A percentile compares a stretch with the other conserved stretches of the same genome.
Evolutionary conservation across 176 grass and related monocot species (phyloP).

Genomic region (Thalia dealbata): DNA sequence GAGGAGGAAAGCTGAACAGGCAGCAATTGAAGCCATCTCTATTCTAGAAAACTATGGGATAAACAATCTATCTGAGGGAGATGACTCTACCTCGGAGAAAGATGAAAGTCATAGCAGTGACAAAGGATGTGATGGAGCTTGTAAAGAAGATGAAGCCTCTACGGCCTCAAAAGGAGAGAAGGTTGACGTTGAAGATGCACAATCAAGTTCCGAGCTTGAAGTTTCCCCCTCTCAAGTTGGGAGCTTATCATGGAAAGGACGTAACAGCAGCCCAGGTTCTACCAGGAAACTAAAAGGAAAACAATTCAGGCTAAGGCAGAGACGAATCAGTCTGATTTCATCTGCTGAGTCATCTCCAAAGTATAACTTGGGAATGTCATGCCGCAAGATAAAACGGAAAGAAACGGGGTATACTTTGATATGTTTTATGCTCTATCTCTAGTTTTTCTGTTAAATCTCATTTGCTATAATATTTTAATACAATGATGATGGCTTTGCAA

Average conservation of each 20-base stretch:
- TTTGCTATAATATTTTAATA: not conserved
- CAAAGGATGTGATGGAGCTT: constrained; percentile 19
- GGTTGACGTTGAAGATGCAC: constrained; percentile 28
- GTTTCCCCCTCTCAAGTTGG: constrained; percentile 23
- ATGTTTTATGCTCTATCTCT: not conserved
- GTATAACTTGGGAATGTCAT: constrained; percentile 73
- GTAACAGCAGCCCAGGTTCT: constrained; percentile 46
- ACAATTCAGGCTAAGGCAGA: constrained; percentile 43
- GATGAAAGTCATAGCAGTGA: constrained; percentile 13
- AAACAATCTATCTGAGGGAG: constrained; percentile 34
- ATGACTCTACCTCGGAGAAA: constrained; percentile 43
- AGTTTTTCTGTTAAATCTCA: not conserved
- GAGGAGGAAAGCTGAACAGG: constrained; percentile 65
- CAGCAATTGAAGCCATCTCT: constrained; percentile 44
- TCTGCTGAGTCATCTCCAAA: constrained; percentile 50
- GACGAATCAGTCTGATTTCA: constrained; percentile 33
- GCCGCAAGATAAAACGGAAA: constrained; percentile 66
- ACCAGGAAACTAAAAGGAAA: constrained; percentile 36
- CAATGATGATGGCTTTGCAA: constrained; percentile 14
- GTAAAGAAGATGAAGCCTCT: constrained; percentile 4
- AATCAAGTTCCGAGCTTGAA: constrained; percentile 36
- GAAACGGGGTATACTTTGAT: constrained; percentile 35
- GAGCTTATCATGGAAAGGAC: constrained; percentile 78
- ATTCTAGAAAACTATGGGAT: constrained; percentile 53
- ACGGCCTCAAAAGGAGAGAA: constrained; percentile 1